phyloP scores from a whole-genome alignment of 306 rosid genomes.

The Carpinus viminea region DNA sequence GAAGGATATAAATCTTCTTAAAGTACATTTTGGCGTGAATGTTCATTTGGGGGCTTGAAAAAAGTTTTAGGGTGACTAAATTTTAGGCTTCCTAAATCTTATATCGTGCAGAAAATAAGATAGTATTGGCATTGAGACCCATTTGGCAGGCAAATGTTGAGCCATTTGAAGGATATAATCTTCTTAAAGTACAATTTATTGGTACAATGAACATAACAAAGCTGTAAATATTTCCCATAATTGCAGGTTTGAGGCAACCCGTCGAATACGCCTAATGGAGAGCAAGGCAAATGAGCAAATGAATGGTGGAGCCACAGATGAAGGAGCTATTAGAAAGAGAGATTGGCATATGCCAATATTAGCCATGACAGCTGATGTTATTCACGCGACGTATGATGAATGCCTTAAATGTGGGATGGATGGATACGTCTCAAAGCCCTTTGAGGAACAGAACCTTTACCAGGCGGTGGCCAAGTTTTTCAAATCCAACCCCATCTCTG shows the following conservation, averaged over 20 bases:
- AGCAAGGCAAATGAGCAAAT: constrained; percentile 49
- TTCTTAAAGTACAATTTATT: background rate
- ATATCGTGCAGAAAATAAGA: background rate
- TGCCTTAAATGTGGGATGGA: constrained; percentile 94
- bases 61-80: background rate
- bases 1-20: too few relatives aligned
- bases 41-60: background rate
- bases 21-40: background rate
- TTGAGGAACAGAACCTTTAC: constrained; percentile 93
- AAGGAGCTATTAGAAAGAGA: constrained; percentile 31
- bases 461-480: constrained; percentile 84
- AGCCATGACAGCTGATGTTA: constrained; percentile 98
- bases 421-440: constrained; percentile 94
- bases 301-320: constrained; percentile 36
- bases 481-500: constrained; percentile 42
- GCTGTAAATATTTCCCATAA: background rate
- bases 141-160: background rate
- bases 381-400: constrained; percentile 83
- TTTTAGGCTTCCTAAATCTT: background rate
- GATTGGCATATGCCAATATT: constrained; percentile 80
- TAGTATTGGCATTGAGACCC: too few relatives aligned
- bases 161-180: background rate
- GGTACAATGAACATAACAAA: background rate
- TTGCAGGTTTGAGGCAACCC: constrained; percentile 86
- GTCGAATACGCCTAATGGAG: constrained; percentile 76